A percentile compares a stretch with the other conserved stretches of the same genome.
phyloP scores from a whole-genome alignment of 495 filamentous ascomycete genomes.

The Penicillium egyptiacum region DNA sequence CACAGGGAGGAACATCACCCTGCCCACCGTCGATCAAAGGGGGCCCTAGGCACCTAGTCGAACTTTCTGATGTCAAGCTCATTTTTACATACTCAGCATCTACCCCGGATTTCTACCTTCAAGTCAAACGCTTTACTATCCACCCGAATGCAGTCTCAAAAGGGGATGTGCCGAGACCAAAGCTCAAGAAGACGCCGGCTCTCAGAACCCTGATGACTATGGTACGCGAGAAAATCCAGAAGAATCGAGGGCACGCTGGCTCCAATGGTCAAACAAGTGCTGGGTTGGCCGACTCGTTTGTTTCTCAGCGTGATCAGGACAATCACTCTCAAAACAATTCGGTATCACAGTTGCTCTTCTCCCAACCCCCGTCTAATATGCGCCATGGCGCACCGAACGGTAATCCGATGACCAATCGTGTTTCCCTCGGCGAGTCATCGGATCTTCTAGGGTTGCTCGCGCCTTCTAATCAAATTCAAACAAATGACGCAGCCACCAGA shows the following conservation, averaged over 20 bases:
- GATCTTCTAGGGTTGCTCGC: conserved; percentile 2
- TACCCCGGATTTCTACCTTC: conserved; percentile 32
- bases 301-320: not conserved
- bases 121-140: conserved; percentile 38
- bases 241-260: not conserved
- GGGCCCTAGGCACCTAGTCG: conserved; percentile 31
- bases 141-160: conserved; percentile 28
- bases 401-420: not conserved
- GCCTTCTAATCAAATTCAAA: not conserved
- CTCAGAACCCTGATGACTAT: conserved; percentile 23
- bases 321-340: not conserved
- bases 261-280: not conserved
- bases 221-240: conserved; percentile 9
- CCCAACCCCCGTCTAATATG: conserved; percentile 10
- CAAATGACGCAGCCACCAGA: not conserved
- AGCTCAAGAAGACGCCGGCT: conserved; percentile 18
- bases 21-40: conserved; percentile 21
- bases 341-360: conserved; percentile 20
- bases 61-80: conserved; percentile 42
- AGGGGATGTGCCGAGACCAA: conserved; percentile 24
- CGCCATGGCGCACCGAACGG: not conserved
- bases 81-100: conserved; percentile 34
- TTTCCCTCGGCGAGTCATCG: not conserved
- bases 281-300: not conserved
- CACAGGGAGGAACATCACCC: conserved; percentile 15